Evolutionary conservation across 2,329 filamentous ascomycete genomes (phyloP).

Genomic region (Apiospora marii): DNA sequence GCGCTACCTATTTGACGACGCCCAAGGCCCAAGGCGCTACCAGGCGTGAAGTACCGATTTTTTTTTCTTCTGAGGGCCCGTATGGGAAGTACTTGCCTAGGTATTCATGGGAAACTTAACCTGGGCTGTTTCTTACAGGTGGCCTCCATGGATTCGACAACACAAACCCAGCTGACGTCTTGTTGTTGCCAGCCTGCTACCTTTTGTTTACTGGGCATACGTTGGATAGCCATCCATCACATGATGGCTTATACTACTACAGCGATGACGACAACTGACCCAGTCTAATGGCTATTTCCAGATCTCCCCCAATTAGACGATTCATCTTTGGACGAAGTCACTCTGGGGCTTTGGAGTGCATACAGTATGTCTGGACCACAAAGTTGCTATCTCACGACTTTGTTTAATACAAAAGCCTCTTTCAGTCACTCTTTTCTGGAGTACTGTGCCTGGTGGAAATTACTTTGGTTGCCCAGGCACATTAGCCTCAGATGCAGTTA

Average conservation of each 20-base stretch:
- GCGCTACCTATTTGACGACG: slow-evolving; percentile 14
- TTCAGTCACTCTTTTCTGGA: background rate
- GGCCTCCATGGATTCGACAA: background rate
- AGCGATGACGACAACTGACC: slow-evolving; percentile 18
- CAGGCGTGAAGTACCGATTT: slow-evolving; percentile 6
- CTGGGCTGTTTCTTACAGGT: slow-evolving; percentile 3
- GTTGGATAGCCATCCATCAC: background rate
- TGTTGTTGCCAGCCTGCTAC: slow-evolving; percentile 11
- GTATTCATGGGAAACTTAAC: slow-evolving; percentile 1
- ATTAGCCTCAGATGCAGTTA: background rate
- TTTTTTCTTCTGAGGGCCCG: background rate
- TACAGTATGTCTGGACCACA: background rate
- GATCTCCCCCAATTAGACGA: slow-evolving; percentile 8
- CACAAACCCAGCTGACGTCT: background rate
- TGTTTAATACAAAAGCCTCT: background rate
- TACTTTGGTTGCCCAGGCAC: slow-evolving; percentile 10
- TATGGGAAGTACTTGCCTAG: background rate
- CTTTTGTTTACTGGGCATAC: background rate
- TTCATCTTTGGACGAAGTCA: background rate
- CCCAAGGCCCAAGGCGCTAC: background rate
- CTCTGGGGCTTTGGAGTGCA: background rate
- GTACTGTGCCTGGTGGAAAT: slow-evolving; percentile 5
- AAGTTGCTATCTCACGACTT: background rate
- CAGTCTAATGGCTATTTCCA: slow-evolving; percentile 10
- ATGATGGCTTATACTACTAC: background rate